phyloP scores from a whole-genome alignment of 2,329 filamentous ascomycete genomes.

The Nemania sp. region DNA sequence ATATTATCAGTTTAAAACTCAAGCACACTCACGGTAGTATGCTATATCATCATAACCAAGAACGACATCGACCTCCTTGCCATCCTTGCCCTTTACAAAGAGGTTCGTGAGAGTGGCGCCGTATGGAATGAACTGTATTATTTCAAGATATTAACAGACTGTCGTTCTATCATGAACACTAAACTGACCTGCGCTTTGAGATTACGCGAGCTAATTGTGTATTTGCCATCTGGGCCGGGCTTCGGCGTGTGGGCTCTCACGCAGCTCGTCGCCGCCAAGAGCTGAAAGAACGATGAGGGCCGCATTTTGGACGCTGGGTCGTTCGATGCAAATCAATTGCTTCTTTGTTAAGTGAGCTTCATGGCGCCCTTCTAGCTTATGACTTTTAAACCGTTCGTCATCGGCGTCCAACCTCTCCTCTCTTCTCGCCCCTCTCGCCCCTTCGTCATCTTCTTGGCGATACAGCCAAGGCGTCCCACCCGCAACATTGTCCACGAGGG shows the following conservation, averaged over 20 bases:
- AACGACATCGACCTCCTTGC: slow-evolving; percentile 64
- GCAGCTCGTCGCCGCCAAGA: slow-evolving; percentile 30
- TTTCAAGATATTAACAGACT: slow-evolving; percentile 7
- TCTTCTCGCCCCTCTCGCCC: neutral
- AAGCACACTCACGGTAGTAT: slow-evolving; percentile 51
- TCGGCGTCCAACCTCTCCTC: neutral
- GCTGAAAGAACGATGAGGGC: slow-evolving; percentile 24
- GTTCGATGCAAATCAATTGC: neutral
- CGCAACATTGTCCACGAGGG: slow-evolving; percentile 1
- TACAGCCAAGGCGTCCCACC: slow-evolving; percentile 6
- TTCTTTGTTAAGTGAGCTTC: neutral
- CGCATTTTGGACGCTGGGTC: slow-evolving; percentile 28
- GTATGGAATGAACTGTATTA: slow-evolving; percentile 43
- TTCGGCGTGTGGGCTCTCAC: slow-evolving; percentile 28
- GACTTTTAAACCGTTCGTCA: neutral
- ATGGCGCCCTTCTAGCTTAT: slow-evolving; percentile 7
- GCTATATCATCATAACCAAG: slow-evolving; percentile 64
- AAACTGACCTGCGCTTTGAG: slow-evolving; percentile 39
- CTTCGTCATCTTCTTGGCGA: slow-evolving; percentile 7
- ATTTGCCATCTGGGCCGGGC: slow-evolving; percentile 38
- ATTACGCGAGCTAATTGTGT: slow-evolving; percentile 36
- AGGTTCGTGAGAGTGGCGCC: slow-evolving; percentile 65
- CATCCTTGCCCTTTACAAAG: slow-evolving; percentile 64
- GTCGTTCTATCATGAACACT: neutral
- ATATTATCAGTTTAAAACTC: neutral